Base-by-base conservation (phyloP, 78 protist species). In the Goniomonas avonlea region DNA sequence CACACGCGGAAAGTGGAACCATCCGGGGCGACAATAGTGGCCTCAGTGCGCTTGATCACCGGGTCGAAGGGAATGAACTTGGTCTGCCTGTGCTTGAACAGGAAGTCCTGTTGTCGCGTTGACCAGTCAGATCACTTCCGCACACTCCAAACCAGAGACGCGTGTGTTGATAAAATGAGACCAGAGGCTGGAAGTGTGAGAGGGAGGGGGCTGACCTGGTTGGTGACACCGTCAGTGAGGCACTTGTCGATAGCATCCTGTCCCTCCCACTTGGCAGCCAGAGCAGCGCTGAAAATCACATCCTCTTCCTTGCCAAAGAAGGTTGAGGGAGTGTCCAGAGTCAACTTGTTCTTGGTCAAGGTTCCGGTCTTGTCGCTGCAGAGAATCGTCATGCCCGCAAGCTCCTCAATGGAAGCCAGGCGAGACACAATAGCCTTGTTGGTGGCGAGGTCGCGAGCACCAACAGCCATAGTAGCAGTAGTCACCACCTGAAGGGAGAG, bases 401-500 rank as follows among this genome's bases (percentile, higher is more conserved):
- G 29, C 83, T 83, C 90, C 74, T 91, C 94, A 80, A 91, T 83
- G 77, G 92, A 88, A 4, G 91, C 70, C 38, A 92, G 65, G 38
- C 96, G 93, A 5, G 88, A 71, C 5, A 92, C 96, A 25, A 92
- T 89, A 31, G 90, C 96, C 1, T 55, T 55, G 43, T 63, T 40
- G 50, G 5, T n/a, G 20, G 92, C 85, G 27, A 92, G 88, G 56
- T 63, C 61, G 11, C 58, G 55, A 13, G 96, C 91, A 38, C 96
- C 96, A 4, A 89, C 29, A 5, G 96, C 96, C 88, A 92, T 77
- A 1, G 93, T 89, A 4, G 88, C 91, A 5, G 93, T 85, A 21
- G 86, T 82, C n/a, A 92, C 96, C 23, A 92, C 73, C 59, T 68
- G 20, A n/a, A n/a, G n/a, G 29, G 40, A 37, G 35, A 7, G 41